Evolutionary conservation across 306 rosid species (phyloP), one percentile per base, ranked within the genome.

Genomic region (Trifolium fragiferum): DNA sequence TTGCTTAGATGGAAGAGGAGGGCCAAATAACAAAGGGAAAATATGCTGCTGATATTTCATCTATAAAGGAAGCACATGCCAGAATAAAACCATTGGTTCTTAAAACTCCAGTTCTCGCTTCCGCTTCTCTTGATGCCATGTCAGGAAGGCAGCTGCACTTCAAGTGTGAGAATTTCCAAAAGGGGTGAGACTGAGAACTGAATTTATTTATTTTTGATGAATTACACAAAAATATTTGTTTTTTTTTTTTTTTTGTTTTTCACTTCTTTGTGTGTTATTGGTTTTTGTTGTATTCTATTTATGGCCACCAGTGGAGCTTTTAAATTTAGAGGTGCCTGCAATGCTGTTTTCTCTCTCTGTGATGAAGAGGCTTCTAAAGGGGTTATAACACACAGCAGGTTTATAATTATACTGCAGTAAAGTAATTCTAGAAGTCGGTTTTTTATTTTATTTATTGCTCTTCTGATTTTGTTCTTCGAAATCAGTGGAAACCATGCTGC

Each of bases 331-430:
- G 98, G 98, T 58, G 97, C 94, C 69, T 80, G 88, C 92, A 91
- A 91, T 89, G 97, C 97, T 30, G 92, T 93, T 50, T 89, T 81
- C 82, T 91, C 98, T 68, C 94, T 93, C 33, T 77, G 75, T 61
- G 85, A 91, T 75, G 82, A 62, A 32, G 84, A 93, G 62, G 98
- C 94, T 76, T 83, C 89, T 37, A 93, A 87, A 79, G 98, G 98
- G 69, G 98, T 91, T 63, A 77, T 88, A 70, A 93, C 98, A 46
- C 98, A 91, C 87, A 93, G 97, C 96, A 93, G 98, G 97, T 93
- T 72, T 74, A 58, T 30, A 30, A 30, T 54, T 77, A 74, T 54
- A 8, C n/a, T 61, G 68, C 70, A 23, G 19, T 77, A 77, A 72
- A 23, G 19, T 77, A 77, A 72, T 43, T 71, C 68, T 66, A 79